Base-by-base conservation (phyloP, 441 rosid genomes). In the Theobroma grandiflorum region DNA sequence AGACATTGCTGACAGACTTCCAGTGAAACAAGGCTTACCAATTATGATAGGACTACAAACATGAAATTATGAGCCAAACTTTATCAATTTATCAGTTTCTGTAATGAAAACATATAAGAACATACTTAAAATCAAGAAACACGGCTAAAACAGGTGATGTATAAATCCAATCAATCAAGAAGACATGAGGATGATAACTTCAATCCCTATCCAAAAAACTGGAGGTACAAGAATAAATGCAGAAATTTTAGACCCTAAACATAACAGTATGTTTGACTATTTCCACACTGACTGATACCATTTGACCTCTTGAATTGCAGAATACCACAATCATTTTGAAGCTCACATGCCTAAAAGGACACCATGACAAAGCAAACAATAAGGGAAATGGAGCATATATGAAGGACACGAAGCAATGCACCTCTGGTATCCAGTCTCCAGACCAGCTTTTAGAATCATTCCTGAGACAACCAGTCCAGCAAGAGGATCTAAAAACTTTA, bases 381-480 rank as follows among this genome's bases (percentile, higher is more conserved):
- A 62, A 64, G 61, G 64, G 45, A 35, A 26, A 53, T 15, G 53
- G 31, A 50, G 52, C 71, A 33, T 35, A 38, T 74, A 75, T 12
- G 71, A 53, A 55, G 53, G 43, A 70, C 8, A 70, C 45, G 3
- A 65, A 22, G 65, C 67, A 71, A 37, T 78, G 63, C 86, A 96
- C 99, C 99, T 96, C 83, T 91, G 98, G 84, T 92, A 89, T 38
- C 98, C 98, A n/a, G 94, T 80, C 85, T 92, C 87, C 38, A 93
- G 75, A 62, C 98, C 98, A 83, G 94, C 97, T 81, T 93, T 90
- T 14, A 95, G 82, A 69, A 96, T 92, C 99, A 93, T 93, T 79
- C 91, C 94, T 0, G 98, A 92, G 79, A 96, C 98, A 85, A 96
- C 62, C 80, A 96, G 93, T 73, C 97, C 99, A 63, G 99, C 99